A percentile compares a stretch with the other conserved stretches of the same genome.
Conservation (phyloP, 2,329 filamentous ascomycete genomes). For the Fusarium sulawesiense region DNA sequence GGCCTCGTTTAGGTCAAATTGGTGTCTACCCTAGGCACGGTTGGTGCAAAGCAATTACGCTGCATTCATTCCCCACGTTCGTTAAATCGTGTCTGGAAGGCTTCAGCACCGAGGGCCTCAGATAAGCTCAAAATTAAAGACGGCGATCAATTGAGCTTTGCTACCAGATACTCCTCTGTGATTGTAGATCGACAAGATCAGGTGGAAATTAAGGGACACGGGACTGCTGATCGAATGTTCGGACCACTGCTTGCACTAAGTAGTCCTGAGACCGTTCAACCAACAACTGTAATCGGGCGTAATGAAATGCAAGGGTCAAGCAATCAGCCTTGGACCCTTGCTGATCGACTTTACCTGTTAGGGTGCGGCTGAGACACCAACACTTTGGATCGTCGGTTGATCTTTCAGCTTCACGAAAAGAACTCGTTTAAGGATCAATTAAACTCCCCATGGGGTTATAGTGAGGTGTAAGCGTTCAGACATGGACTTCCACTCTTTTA, state of each 20-base stretch:
- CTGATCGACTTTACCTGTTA: neutral
- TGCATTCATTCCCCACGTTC: no score
- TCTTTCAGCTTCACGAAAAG: neutral
- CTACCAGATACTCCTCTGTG: neutral
- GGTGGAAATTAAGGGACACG: neutral
- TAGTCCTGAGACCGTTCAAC: neutral
- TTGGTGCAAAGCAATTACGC: no score
- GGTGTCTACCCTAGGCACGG: no score
- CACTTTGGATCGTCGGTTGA: neutral
- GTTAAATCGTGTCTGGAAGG: no score
- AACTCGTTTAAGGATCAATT: no score
- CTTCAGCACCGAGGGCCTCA: neutral
- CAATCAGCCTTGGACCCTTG: neutral
- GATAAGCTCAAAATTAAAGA: neutral
- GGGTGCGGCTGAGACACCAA: slow-evolving; percentile 21
- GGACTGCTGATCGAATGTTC: neutral
- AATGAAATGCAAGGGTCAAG: neutral
- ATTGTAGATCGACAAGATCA: neutral
- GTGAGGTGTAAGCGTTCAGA: no score
- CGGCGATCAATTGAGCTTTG: neutral
- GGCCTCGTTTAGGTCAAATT: no score
- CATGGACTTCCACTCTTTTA: no score
- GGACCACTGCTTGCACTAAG: no score
- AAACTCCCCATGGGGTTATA: no score
- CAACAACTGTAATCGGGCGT: neutral